Evolutionary conservation across 2,329 filamentous ascomycete species (phyloP).

Genomic region (Camptophora hylomeconis): DNA sequence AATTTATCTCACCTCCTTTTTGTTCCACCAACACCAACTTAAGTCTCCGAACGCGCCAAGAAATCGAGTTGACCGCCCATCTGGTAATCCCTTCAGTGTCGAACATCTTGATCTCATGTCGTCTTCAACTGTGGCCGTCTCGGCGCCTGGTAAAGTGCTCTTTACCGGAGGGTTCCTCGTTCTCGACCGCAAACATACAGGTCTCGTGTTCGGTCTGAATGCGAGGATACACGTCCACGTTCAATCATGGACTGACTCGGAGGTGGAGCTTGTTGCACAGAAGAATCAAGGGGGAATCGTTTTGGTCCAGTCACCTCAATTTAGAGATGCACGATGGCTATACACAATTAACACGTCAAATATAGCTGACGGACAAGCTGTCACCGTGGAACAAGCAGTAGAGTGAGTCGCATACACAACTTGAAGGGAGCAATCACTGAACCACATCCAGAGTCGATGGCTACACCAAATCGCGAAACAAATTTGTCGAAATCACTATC

Average conservation of each 20-base stretch:
- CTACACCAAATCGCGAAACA: slow-evolving; percentile 41
- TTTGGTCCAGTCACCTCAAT: slow-evolving; percentile 83
- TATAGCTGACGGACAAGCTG: slow-evolving; percentile 62
- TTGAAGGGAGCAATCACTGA: too few relatives aligned
- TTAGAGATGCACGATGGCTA: slow-evolving; percentile 72
- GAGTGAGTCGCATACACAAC: too few relatives aligned
- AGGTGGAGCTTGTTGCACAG: slow-evolving; percentile 6
- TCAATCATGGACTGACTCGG: slow-evolving; percentile 26
- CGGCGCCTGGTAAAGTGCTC: slow-evolving; percentile 91
- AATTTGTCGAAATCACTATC: slow-evolving; percentile 85
- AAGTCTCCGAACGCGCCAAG: too few relatives aligned
- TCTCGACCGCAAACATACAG: slow-evolving; percentile 75
- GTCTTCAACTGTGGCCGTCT: slow-evolving; percentile 46
- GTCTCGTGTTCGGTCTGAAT: slow-evolving; percentile 52
- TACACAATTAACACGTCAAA: slow-evolving; percentile 67
- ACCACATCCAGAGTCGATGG: too few relatives aligned
- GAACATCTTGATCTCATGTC: too few relatives aligned
- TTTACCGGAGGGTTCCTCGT: slow-evolving; percentile 91
- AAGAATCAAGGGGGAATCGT: slow-evolving; percentile 32
- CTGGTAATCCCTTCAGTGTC: too few relatives aligned
- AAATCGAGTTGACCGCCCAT: too few relatives aligned
- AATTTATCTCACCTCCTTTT: too few relatives aligned
- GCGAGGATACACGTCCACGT: slow-evolving; percentile 50
- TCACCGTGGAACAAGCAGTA: slow-evolving; percentile 52
- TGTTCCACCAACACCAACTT: too few relatives aligned